A percentile compares a stretch with the other conserved stretches of the same genome.
Evolutionary conservation across 1,284 basidiomycete genomes (phyloP).

Genomic region (Microstroma glucosiphilum): DNA sequence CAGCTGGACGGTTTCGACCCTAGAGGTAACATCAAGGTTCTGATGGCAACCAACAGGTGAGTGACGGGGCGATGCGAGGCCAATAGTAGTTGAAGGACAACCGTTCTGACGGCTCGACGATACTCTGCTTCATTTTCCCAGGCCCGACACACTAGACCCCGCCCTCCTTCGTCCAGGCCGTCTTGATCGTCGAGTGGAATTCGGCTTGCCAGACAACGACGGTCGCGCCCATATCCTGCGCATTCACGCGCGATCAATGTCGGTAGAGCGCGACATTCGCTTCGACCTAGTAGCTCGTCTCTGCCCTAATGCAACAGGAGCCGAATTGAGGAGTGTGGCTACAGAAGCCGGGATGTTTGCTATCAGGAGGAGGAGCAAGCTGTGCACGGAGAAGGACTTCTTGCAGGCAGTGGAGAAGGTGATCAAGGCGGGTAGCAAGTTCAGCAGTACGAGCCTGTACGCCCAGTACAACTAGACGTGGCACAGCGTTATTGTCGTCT

Average conservation of each 20-base stretch:
- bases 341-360: conserved; percentile 99
- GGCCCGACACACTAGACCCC: conserved; percentile 96
- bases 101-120: neutral
- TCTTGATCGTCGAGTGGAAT: conserved; percentile 91
- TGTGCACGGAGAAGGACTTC: conserved; percentile 95
- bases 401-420: conserved; percentile 97
- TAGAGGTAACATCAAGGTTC: conserved; percentile 96
- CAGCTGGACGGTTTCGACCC: conserved; percentile 98
- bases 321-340: conserved; percentile 89
- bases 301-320: conserved; percentile 96
- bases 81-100: neutral
- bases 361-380: conserved; percentile 90
- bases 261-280: conserved; percentile 90
- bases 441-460: conserved; percentile 58
- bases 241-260: conserved; percentile 95
- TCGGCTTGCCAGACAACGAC: conserved; percentile 88
- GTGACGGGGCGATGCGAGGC: conserved; percentile 20
- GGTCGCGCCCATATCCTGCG: conserved; percentile 93
- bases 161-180: conserved; percentile 92
- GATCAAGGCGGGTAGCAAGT: conserved; percentile 93
- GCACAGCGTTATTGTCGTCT: no score
- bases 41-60: conserved; percentile 96
- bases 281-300: conserved; percentile 94
- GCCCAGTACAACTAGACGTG: conserved; percentile 14
- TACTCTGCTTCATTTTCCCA: conserved; percentile 46